A percentile compares a stretch with the other conserved stretches of the same genome.
These are phyloP conservation scores for Ustilago tritici DNA, from an alignment of 1,284 basidiomycete genomes.

Conservation along the genomic window DNA sequence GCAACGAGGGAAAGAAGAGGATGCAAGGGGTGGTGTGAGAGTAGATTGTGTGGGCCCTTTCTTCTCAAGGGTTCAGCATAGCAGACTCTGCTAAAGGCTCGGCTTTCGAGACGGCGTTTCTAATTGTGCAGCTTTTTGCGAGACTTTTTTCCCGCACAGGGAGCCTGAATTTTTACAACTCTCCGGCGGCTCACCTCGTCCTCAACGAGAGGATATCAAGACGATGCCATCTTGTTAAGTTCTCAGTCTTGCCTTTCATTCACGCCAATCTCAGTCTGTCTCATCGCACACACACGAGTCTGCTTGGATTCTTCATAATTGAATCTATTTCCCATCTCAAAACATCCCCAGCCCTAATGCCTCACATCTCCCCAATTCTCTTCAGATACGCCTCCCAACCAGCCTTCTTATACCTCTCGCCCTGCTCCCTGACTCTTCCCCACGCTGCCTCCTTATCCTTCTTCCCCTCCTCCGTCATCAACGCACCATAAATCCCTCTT, in stretches of 20 bases:
- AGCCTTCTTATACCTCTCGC: constrained; percentile 83
- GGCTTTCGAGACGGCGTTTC: constrained; percentile 8
- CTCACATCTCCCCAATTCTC: constrained; percentile 45
- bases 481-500: constrained; percentile 85
- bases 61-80: constrained; percentile 6
- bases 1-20: neutral
- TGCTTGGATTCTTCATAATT: too few relatives aligned
- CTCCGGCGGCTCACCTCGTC: neutral
- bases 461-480: constrained; percentile 72
- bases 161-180: neutral
- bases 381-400: constrained; percentile 92
- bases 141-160: neutral
- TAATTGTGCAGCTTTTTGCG: constrained; percentile 11
- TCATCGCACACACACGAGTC: too few relatives aligned
- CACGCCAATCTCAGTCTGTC: too few relatives aligned
- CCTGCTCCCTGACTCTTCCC: constrained; percentile 77
- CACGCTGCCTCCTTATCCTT: constrained; percentile 70
- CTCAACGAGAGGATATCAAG: too few relatives aligned
- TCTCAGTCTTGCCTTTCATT: too few relatives aligned
- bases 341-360: too few relatives aligned
- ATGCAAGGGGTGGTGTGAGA: neutral
- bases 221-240: too few relatives aligned
- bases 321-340: too few relatives aligned
- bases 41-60: neutral
- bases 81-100: neutral